Evolutionary conservation across 352 stramenopile species (phyloP).

Genomic region (Globisporangium acanthophoron): DNA sequence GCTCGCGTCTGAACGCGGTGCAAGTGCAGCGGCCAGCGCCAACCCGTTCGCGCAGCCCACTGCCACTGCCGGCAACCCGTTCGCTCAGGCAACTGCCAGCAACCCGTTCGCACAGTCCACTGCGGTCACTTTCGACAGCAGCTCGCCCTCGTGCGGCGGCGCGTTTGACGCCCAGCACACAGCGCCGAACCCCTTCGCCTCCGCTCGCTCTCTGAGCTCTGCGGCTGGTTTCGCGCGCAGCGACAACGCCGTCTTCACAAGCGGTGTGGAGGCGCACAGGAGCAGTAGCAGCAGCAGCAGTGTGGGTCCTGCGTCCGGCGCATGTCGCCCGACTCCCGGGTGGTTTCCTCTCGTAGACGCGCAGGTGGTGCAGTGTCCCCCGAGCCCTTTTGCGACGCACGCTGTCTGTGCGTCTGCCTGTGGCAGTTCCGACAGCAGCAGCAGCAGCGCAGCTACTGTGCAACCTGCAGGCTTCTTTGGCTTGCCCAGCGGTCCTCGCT

Average conservation of each 20-base stretch:
- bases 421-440: neutral
- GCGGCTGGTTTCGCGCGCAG: too few species aligned
- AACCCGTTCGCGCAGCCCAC: too few species aligned
- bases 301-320: neutral
- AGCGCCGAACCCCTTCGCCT: neutral
- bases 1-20: neutral
- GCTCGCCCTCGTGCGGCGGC: neutral
- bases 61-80: too few species aligned
- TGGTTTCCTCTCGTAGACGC: neutral
- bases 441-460: too few species aligned
- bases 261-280: too few species aligned
- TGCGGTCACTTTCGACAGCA: neutral
- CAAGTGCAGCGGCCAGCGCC: neutral
- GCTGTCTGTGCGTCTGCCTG: neutral
- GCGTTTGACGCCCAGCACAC: neutral
- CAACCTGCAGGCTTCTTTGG: neutral
- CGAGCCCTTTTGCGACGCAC: neutral
- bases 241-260: too few species aligned
- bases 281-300: neutral
- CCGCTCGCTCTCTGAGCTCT: neutral
- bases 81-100: too few species aligned
- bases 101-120: neutral
- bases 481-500: neutral
- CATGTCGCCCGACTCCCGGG: neutral
- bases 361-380: neutral